A percentile compares a stretch with the other conserved stretches of the same genome.
Evolutionary conservation across 176 grass and related monocot genomes (phyloP).

Genomic region (Olyra latifolia): DNA sequence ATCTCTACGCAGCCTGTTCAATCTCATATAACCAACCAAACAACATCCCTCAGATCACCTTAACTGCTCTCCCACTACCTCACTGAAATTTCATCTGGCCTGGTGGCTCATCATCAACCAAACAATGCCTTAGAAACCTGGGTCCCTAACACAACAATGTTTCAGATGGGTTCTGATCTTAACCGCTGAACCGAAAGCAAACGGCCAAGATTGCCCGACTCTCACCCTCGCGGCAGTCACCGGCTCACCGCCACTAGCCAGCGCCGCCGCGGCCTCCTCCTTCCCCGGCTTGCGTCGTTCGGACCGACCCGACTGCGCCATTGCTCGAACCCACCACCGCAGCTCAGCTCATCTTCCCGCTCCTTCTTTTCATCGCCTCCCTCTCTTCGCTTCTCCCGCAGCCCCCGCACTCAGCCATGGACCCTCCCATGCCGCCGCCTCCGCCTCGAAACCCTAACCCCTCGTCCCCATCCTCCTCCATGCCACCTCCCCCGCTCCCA

Average conservation of each 20-base stretch:
- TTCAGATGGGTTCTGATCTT: background rate
- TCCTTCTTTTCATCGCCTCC: background rate
- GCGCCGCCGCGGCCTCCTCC: background rate
- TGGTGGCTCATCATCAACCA: too few relatives aligned
- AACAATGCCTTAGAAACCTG: too few relatives aligned
- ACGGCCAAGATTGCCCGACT: background rate
- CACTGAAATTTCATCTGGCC: too few relatives aligned
- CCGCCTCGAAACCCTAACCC: slow-evolving; percentile 58
- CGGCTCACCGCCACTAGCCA: background rate
- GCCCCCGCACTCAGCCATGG: slow-evolving; percentile 35
- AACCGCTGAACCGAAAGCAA: background rate
- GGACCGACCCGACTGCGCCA: background rate
- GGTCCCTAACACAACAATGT: too few relatives aligned
- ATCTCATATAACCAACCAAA: too few relatives aligned
- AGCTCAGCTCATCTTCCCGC: background rate
- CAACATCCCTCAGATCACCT: too few relatives aligned
- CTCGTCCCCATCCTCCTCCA: slow-evolving; percentile 12
- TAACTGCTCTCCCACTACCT: too few relatives aligned
- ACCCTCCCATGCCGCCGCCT: slow-evolving; percentile 65
- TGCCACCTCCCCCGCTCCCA: slow-evolving; percentile 8
- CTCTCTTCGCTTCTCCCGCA: background rate
- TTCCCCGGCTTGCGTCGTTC: background rate
- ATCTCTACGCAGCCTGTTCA: too few relatives aligned
- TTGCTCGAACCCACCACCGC: background rate
- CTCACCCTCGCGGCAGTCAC: background rate